phyloP scores from a whole-genome alignment of 371 early-diverging fungal genomes.

The Mortierella sp. region DNA sequence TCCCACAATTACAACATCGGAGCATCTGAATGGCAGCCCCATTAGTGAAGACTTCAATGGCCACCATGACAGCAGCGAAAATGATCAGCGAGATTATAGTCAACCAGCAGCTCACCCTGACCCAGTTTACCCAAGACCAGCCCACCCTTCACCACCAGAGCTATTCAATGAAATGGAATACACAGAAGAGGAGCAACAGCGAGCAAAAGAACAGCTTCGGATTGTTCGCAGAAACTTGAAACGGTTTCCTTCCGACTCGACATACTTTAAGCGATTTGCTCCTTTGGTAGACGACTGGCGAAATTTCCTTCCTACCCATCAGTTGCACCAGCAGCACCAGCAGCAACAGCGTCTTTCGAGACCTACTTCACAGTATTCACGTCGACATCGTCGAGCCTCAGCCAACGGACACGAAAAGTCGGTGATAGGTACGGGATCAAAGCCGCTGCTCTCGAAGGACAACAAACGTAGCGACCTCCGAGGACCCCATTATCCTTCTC shows the following conservation, averaged over 20 bases:
- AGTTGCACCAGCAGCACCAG: background rate
- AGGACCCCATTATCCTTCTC: too few species aligned
- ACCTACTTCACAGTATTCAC: background rate
- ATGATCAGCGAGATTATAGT: background rate
- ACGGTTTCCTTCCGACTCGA: conserved; percentile 19
- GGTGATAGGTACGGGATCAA: too few species aligned
- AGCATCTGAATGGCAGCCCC: too few species aligned
- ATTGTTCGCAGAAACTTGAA: conserved; percentile 30
- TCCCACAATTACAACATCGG: background rate
- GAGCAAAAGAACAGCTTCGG: conserved; percentile 33
- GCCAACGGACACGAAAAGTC: too few species aligned
- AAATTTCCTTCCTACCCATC: conserved; percentile 30
- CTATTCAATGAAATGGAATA: background rate
- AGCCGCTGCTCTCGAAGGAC: too few species aligned
- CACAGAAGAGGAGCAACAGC: conserved; percentile 13
- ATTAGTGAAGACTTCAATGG: background rate
- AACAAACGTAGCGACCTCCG: too few species aligned
- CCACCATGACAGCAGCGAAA: background rate
- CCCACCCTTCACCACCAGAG: conserved; percentile 2
- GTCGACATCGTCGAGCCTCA: too few species aligned
- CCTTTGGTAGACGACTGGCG: conserved; percentile 39
- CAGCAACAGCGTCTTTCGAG: background rate
- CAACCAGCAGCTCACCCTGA: background rate
- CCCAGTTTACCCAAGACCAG: background rate
- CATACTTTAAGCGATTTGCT: conserved; percentile 28